Percentiles rank a stretch among this genome's conserved stretches.
Evolutionary conservation across 2,329 filamentous ascomycete species (phyloP).

Genomic region (Stagonosporopsis chrysanthemi): DNA sequence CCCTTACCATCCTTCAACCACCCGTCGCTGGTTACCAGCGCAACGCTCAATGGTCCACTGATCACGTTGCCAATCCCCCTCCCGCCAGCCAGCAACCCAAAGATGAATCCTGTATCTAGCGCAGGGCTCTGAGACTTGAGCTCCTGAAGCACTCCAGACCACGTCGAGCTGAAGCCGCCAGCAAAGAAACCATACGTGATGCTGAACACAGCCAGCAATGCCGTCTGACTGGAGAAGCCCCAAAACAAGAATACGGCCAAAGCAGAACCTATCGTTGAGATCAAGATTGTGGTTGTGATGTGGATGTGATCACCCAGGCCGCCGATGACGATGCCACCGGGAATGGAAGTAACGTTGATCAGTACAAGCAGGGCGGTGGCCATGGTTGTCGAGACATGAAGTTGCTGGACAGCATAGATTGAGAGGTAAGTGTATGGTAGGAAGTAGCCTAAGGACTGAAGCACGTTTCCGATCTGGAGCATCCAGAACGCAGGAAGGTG

Average conservation of each 20-base stretch:
- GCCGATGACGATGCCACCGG: slow-evolving; percentile 46
- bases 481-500: slow-evolving; percentile 43
- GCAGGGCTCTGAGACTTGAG: slow-evolving; percentile 35
- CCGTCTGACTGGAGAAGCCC: slow-evolving; percentile 52
- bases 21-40: slow-evolving; percentile 37
- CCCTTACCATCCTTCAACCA: slow-evolving; percentile 26
- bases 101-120: slow-evolving; percentile 55
- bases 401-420: slow-evolving; percentile 43
- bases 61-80: slow-evolving; percentile 60
- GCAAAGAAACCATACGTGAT: slow-evolving; percentile 47
- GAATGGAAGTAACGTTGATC: slow-evolving; percentile 46
- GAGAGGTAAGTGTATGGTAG: slow-evolving; percentile 50
- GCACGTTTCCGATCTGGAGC: slow-evolving; percentile 45
- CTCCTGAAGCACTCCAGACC: slow-evolving; percentile 32
- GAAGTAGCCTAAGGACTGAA: slow-evolving; percentile 50
- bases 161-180: slow-evolving; percentile 37
- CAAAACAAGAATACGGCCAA: slow-evolving; percentile 55
- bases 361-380: slow-evolving; percentile 43
- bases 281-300: slow-evolving; percentile 50
- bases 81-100: slow-evolving; percentile 55
- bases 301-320: slow-evolving; percentile 52
- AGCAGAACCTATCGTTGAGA: slow-evolving; percentile 51
- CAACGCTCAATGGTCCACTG: slow-evolving; percentile 59
- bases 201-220: slow-evolving; percentile 41
- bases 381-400: slow-evolving; percentile 32